Percentiles rank a stretch among this genome's conserved stretches.
phyloP scores from a whole-genome alignment of 805 yeast species.

The Spathaspora passalidarum region DNA sequence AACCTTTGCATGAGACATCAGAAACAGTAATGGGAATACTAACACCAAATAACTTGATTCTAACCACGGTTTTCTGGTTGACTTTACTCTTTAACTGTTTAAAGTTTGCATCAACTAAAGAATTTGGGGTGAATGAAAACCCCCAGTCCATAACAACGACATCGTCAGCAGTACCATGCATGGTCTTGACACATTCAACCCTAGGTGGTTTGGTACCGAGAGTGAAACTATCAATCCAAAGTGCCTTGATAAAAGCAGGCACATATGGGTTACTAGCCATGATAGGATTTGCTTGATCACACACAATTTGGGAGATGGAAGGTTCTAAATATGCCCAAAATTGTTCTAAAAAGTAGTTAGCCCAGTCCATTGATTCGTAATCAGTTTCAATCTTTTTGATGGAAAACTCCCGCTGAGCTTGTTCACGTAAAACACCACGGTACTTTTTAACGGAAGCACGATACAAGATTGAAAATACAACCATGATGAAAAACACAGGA shows the following conservation, averaged over 20 bases:
- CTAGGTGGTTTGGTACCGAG: slow-evolving; percentile 96
- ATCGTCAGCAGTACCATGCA: slow-evolving; percentile 86
- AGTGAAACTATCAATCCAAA: slow-evolving; percentile 87
- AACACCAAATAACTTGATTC: slow-evolving; percentile 79
- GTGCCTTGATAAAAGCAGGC: slow-evolving; percentile 78
- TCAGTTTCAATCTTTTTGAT: slow-evolving; percentile 81
- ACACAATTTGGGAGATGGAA: slow-evolving; percentile 76
- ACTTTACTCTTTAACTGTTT: slow-evolving; percentile 83
- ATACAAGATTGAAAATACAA: slow-evolving; percentile 65
- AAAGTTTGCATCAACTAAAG: slow-evolving; percentile 75
- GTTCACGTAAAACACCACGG: slow-evolving; percentile 70
- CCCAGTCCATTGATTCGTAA: slow-evolving; percentile 94
- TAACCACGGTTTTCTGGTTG: slow-evolving; percentile 76
- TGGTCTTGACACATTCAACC: slow-evolving; percentile 83
- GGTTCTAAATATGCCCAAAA: slow-evolving; percentile 95
- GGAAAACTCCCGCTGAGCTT: slow-evolving; percentile 82
- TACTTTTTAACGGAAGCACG: slow-evolving; percentile 81
- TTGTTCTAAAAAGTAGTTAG: slow-evolving; percentile 81
- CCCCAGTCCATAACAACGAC: slow-evolving; percentile 98
- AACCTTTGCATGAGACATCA: slow-evolving; percentile 72
- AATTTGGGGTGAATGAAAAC: slow-evolving; percentile 89
- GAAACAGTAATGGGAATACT: slow-evolving; percentile 78
- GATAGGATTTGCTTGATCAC: slow-evolving; percentile 81
- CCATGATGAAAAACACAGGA: slow-evolving; percentile 70
- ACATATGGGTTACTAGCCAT: slow-evolving; percentile 64